Base-by-base conservation (phyloP, 176 grass and related monocot species). In the Ensete ventricosum region DNA sequence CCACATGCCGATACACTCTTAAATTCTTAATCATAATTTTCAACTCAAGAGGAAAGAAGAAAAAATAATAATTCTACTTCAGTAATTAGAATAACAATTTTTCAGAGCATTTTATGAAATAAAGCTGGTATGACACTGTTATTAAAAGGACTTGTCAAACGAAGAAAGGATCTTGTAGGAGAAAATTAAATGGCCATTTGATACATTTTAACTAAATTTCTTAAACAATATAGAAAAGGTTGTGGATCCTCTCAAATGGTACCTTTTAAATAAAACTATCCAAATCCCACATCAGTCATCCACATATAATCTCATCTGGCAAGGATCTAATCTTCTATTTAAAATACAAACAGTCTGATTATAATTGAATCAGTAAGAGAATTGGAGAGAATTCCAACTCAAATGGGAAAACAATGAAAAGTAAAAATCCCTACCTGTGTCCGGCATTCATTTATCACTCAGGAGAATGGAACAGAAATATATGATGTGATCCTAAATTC, bases 1-100 rank as follows among this genome's bases (percentile, higher is more conserved):
- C 79, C 69, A 73, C 24, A 72, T 20, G 58, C 14, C 79, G 19
- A 73, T 50, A 60, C 58, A 76, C 65, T 50, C 64, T 77, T 51
- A 21, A 17, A 76, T 65, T 50, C 64, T 77, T 51, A 21, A 17
- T 21, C 34, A 53, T 63, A 70, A 13, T n/a, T 51, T 50, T 70
- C 67, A n/a, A 19, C 20, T 20, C 16, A 70, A 70, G 26, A 29
- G 9, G 11, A 51, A 70, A n/a, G 67, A 16, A 51, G 6, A 26
- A 27, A 13, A 1, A 26, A 14, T 19, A 70, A 49, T 6, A 29
- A 34, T 21, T 34, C 64, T 34, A 29, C 3, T 67, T 43, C 13
- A 67, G 11, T 25, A 29, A 67, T 67, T 17, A 67, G 1, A 67
- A 67, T 22, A 14, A 14, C 25, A 34, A 11, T 7, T 34, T 67